These are phyloP conservation scores for Clonostachys chloroleuca DNA, from an alignment of 2,329 filamentous ascomycete species.

Conservation along the genomic window DNA sequence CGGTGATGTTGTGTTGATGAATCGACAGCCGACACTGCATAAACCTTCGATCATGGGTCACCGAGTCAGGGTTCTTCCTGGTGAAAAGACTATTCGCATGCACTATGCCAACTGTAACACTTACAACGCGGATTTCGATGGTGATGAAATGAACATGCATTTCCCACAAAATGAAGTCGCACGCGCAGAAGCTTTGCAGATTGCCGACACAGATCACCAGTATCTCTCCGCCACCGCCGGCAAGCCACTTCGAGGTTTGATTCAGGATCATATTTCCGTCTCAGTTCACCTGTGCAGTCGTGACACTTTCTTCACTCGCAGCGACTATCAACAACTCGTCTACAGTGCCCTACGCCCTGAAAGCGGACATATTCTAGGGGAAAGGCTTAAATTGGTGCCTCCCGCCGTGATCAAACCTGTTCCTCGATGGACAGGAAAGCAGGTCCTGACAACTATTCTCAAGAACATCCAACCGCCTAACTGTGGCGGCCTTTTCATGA, in stretches of 20 bases:
- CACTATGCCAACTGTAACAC: slow-evolving; percentile 99
- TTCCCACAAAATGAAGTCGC: slow-evolving; percentile 97
- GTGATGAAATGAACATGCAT: slow-evolving; percentile 99
- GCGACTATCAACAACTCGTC: slow-evolving; percentile 89
- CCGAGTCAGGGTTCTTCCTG: slow-evolving; percentile 83
- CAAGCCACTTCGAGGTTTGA: slow-evolving; percentile 89
- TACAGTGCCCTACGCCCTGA: slow-evolving; percentile 89
- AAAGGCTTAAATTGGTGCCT: slow-evolving; percentile 74
- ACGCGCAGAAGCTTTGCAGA: slow-evolving; percentile 83
- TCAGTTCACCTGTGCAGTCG: slow-evolving; percentile 86
- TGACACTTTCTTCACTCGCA: slow-evolving; percentile 84
- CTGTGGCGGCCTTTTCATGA: slow-evolving; percentile 74
- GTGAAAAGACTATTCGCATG: slow-evolving; percentile 98
- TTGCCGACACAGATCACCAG: slow-evolving; percentile 96
- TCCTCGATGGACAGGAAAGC: slow-evolving; percentile 90
- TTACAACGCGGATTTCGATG: slow-evolving; percentile 98
- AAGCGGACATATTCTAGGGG: slow-evolving; percentile 78
- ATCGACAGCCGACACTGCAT: slow-evolving; percentile 94
- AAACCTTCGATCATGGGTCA: slow-evolving; percentile 99
- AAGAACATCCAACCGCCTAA: slow-evolving; percentile 83
- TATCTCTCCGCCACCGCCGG: slow-evolving; percentile 93
- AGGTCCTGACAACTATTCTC: slow-evolving; percentile 86
- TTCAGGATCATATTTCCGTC: slow-evolving; percentile 97
- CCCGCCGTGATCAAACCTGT: slow-evolving; percentile 81
- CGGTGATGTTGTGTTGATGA: slow-evolving; percentile 97